Evolutionary conservation across 2,329 filamentous ascomycete species (phyloP).

Genomic region (Ophiocordyceps sinensis): DNA sequence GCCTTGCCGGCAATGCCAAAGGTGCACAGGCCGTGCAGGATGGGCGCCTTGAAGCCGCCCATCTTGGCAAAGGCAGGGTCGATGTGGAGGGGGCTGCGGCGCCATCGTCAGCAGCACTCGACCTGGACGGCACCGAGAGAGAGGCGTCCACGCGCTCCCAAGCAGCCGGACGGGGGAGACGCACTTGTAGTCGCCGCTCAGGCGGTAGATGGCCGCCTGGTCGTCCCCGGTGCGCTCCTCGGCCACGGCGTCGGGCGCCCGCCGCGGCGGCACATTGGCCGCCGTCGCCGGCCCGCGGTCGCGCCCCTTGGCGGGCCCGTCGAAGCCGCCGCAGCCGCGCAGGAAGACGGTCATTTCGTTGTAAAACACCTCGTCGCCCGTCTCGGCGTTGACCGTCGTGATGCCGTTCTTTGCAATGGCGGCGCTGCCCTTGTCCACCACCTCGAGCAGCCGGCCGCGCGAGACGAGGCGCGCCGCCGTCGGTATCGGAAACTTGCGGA

Average conservation of each 20-base stretch:
- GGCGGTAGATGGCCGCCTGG: slow-evolving; percentile 83
- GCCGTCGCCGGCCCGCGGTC: slow-evolving; percentile 73
- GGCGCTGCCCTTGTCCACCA: slow-evolving; percentile 88
- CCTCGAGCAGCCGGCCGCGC: slow-evolving; percentile 72
- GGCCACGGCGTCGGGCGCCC: slow-evolving; percentile 65
- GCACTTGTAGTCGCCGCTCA: slow-evolving; percentile 83
- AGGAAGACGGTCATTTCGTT: slow-evolving; percentile 93
- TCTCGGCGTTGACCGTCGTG: slow-evolving; percentile 72
- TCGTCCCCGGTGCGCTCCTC: slow-evolving; percentile 80
- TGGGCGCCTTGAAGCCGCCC: slow-evolving; percentile 86
- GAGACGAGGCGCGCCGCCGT: slow-evolving; percentile 66
- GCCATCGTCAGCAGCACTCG: background rate
- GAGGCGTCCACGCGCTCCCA: background rate
- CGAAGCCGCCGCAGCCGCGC: slow-evolving; percentile 80
- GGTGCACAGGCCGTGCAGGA: slow-evolving; percentile 92
- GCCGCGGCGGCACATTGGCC: slow-evolving; percentile 61
- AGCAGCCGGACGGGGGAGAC: slow-evolving; percentile 8
- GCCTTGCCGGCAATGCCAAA: slow-evolving; percentile 89
- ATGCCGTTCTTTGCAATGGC: slow-evolving; percentile 69
- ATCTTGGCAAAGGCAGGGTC: slow-evolving; percentile 90
- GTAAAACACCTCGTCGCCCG: slow-evolving; percentile 86
- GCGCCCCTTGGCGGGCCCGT: slow-evolving; percentile 59
- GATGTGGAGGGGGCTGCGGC: slow-evolving; percentile 64
- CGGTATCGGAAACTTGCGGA: slow-evolving; percentile 82
- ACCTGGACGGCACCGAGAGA: background rate